Conservation (phyloP, 1,284 basidiomycete genomes). For the Ganoderma boninense region DNA sequence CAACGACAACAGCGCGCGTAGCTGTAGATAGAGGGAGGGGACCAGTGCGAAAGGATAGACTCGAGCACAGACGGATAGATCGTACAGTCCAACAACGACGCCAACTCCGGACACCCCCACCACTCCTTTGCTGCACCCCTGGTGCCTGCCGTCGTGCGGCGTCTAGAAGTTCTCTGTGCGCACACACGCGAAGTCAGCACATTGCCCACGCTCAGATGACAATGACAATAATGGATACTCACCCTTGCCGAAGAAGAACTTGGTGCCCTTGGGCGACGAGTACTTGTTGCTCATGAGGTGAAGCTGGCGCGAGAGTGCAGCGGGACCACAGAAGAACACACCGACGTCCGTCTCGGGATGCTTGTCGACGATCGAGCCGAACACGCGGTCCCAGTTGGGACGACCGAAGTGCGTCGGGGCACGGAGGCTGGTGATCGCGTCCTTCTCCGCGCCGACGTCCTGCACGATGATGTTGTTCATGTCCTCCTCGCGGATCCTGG, state of each 20-base stretch:
- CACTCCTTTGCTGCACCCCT: not conserved
- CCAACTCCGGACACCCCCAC: not conserved
- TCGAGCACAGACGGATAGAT: slow-evolving; percentile 16
- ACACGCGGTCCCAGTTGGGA: slow-evolving; percentile 92
- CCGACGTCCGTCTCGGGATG: slow-evolving; percentile 89
- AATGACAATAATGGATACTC: slow-evolving; percentile 25
- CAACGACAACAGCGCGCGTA: slow-evolving; percentile 11
- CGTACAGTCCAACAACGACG: slow-evolving; percentile 22
- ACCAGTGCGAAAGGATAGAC: slow-evolving; percentile 9
- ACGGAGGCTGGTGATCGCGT: slow-evolving; percentile 84
- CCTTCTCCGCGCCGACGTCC: slow-evolving; percentile 89
- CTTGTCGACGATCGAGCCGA: slow-evolving; percentile 76
- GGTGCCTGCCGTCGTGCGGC: slow-evolving; percentile 17
- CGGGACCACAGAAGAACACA: slow-evolving; percentile 87
- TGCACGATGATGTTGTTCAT: slow-evolving; percentile 90
- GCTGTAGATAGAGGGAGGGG: not conserved
- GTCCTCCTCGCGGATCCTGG: slow-evolving; percentile 87
- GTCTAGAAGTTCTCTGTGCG: slow-evolving; percentile 46
- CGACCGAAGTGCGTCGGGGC: slow-evolving; percentile 94
- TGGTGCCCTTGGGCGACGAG: slow-evolving; percentile 80
- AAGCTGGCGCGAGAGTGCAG: slow-evolving; percentile 72
- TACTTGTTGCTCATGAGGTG: slow-evolving; percentile 87
- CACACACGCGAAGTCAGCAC: slow-evolving; percentile 6
- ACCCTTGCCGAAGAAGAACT: slow-evolving; percentile 92
- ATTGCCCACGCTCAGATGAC: not conserved